Evolutionary conservation across 1,139 yeast genomes (phyloP), one percentile per base, ranked within the genome.

Genomic region (Blastobotrys serpentis): DNA sequence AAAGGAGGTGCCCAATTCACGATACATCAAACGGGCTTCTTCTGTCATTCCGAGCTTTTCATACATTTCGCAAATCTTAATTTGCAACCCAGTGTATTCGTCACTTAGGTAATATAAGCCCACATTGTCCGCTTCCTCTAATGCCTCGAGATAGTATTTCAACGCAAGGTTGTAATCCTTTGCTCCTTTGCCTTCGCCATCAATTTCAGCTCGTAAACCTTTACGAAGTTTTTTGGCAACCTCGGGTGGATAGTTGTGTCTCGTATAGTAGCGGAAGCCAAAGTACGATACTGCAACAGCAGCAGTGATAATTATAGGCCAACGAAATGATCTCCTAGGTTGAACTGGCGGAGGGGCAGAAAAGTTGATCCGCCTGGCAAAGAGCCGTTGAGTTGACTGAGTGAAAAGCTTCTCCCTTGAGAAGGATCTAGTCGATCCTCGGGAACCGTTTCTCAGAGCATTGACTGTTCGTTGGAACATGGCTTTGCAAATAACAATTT

Each of bases 31-130:
- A 29, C 78, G 72, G 0, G 95, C 94, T 50, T 84, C 87, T 16
- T 77, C 77, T 37, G 65, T 55, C 80, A 78, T 74, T 29, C 73
- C 73, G 54, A 86, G 67, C 44, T 82, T 70, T 61, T 86, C 94
- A 63, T 81, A 86, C 88, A 88, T 85, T 62, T 89, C 96, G 2
- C 86, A 95, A 38, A 87, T 73, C 61, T 89, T 87, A 62, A 90
- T 72, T 61, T 88, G 95, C 51, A 90, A 78, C 0, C 96, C 96
- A 0, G 97, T 89, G 61, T 82, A 85, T 58, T 82, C 86, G 56
- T 84, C 87, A 46, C 79, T 72, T 29, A 86, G 60, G 14, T 74
- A 75, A 53, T 79, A 78, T 69, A 87, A 64, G 19, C 77, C 72
- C 40, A 73, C 60, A 13, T 63, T 58, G 46, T 73, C 73, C 19